Evolutionary conservation across 768 basidiomycete genomes (phyloP).

Genomic region (Rhizopogon roseolus): DNA sequence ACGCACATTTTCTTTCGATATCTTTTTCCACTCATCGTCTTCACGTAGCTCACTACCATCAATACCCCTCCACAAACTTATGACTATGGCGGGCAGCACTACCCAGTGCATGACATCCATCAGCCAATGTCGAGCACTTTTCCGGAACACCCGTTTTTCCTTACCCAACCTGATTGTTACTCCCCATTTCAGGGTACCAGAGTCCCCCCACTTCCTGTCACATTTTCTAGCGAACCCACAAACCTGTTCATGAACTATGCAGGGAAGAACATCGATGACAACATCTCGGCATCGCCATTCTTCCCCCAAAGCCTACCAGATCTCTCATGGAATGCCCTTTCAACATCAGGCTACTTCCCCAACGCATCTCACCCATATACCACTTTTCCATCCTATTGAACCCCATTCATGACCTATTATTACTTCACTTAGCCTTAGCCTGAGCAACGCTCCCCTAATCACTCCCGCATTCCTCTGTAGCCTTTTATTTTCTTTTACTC

Average conservation of each 20-base stretch:
- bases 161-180: not conserved
- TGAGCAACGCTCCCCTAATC: constrained; percentile 4
- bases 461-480: constrained; percentile 16
- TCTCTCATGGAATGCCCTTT: constrained; percentile 14
- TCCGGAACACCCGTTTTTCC: not conserved
- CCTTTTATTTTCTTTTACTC: constrained; percentile 4
- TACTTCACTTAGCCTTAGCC: constrained; percentile 15
- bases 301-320: constrained; percentile 11
- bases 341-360: not conserved
- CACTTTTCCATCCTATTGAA: not conserved
- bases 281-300: not conserved
- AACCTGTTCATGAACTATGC: not conserved
- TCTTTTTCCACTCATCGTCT: not conserved
- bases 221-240: not conserved
- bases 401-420: constrained; percentile 8
- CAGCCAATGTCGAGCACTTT: not conserved
- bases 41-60: not conserved
- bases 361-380: not conserved
- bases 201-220: not conserved
- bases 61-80: not conserved
- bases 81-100: not conserved
- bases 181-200: not conserved
- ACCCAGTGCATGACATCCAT: not conserved
- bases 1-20: not conserved
- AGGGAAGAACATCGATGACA: not conserved